Base-by-base conservation (phyloP, 495 filamentous ascomycete species). In the Emericellopsis terricola region DNA sequence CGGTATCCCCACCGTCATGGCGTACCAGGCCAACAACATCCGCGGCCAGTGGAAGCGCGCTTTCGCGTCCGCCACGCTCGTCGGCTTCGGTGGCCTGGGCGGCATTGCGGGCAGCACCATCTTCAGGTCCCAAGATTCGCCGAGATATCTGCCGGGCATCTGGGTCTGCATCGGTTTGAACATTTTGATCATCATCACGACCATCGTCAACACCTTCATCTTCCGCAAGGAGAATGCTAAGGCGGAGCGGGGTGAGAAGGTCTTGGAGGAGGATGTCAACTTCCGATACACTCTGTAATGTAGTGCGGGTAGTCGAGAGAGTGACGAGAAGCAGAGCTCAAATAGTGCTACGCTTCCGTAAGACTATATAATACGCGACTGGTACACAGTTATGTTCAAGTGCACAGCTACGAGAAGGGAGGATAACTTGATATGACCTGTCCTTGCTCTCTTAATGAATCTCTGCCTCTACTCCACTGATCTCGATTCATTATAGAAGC, bases 11-110 rank as follows among this genome's bases (percentile, higher is more conserved):
- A 47, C 39, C 10, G 39, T 56, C 13, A 41, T 77, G 45, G 62
- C 71, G 0, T 77, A 68, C 38, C 51, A 53, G 32, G 32, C 69
- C 6, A 76, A 75, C 47, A 78, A 78, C 39, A 60, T 76, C 43
- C 68, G 68, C 19, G 72, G 72, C 1, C 72, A 78, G 41, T 76
- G 71, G 72, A 75, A 69, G 30, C 62, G 73, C 9, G 73, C 72
- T 0, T 61, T 78, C 17, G 58, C 53, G 31, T 69, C 64, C 20
- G 70, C 72, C 0, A 66, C 62, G 0, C 56, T 73, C 11, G 67
- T 66, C 1, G 64, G 60, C 4, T 50, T 62, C 23, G 71, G 69
- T 8, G 68, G 64, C 14, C 54, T 76, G 32, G 73, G 73, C 15
- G 72, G 72, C 11, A 76, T 78, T 41, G 57, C 57, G 8, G 65